Conservation (phyloP, 768 basidiomycete genomes). For the Boletus sp. region DNA sequence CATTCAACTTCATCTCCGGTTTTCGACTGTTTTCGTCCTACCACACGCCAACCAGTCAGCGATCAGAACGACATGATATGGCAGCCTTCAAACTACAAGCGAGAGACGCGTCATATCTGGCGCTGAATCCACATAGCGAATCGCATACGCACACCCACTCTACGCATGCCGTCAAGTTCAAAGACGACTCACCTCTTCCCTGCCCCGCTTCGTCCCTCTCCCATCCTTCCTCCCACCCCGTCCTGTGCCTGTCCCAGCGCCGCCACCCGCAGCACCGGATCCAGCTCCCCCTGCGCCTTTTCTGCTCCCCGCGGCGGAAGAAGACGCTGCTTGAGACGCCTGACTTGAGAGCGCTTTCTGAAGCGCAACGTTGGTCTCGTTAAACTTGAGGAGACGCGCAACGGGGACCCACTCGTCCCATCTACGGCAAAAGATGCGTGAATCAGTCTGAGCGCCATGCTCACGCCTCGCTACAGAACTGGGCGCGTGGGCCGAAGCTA, state of each 20-base stretch:
- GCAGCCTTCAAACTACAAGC: neutral
- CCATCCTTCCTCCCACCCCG: conserved; percentile 54
- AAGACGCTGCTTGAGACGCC: conserved; percentile 42
- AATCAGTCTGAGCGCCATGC: neutral
- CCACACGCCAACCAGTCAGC: neutral
- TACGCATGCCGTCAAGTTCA: neutral
- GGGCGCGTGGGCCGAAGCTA: neutral
- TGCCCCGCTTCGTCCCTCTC: conserved; percentile 63
- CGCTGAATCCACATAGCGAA: neutral
- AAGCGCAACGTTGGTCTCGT: conserved; percentile 72
- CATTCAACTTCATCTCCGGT: conserved; percentile 86
- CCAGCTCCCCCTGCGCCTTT: conserved; percentile 21
- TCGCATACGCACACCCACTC: neutral
- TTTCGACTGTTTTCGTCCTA: conserved; percentile 77
- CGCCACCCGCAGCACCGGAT: conserved; percentile 30
- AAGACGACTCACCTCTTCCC: conserved; percentile 63
- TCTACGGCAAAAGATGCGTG: neutral
- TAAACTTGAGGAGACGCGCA: conserved; percentile 76
- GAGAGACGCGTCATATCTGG: neutral
- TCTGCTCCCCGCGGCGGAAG: conserved; percentile 32
- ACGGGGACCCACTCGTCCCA: conserved; percentile 70
- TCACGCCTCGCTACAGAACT: neutral
- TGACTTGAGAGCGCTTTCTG: conserved; percentile 66
- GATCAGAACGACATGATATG: neutral
- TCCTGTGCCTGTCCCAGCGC: conserved; percentile 25